Base-by-base conservation (phyloP, 306 rosid species). In the Psophocarpus tetragonolobus region DNA sequence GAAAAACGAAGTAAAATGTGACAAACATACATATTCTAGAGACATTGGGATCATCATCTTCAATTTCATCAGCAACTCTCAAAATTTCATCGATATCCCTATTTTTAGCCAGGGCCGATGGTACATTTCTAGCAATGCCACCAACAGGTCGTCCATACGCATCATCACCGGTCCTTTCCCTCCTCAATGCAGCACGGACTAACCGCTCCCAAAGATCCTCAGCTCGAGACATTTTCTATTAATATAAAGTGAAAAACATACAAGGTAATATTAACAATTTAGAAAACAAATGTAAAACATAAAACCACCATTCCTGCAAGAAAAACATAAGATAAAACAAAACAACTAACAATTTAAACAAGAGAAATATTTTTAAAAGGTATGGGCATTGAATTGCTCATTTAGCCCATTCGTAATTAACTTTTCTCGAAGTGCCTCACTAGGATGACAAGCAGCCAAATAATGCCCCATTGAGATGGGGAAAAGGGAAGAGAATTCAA, bases 11-110 rank as follows among this genome's bases (percentile, higher is more conserved):
- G 56, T 24, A 39, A 63, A 51, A 54, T 62, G 51, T 11, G 64
- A 81, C 58, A 18, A 70, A 74, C 88, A 51, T 87, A 94, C 98
- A 82, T 47, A 95, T 92, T 85, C 98, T 90, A 18, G 97, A 80
- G 60, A 95, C 68, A 64, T 72, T 91, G 57, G 98, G 97, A 85
- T 88, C 89, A n/a, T 88, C 92, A 17, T 89, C 93, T 87, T 95
- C 97, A 78, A 95, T 95, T 88, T 91, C 97, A 84, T 95, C 98
- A 9, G 98, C 98, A 82, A 85, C 97, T 86, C 96, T 87, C 68
- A 95, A 80, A 85, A 92, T 95, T 80, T 92, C 98, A 87, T 92
- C 98, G 10, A 95, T 91, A 78, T 95, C 97, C 87, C 98, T 83
- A 69, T 95, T 95, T 77, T 92, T 95, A 36, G 92, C 93, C 7